Percentiles rank a stretch among this genome's conserved stretches.
Evolutionary conservation across 129 eudicot genomes (phyloP).

Genomic region (Flaveria sonorensis): DNA sequence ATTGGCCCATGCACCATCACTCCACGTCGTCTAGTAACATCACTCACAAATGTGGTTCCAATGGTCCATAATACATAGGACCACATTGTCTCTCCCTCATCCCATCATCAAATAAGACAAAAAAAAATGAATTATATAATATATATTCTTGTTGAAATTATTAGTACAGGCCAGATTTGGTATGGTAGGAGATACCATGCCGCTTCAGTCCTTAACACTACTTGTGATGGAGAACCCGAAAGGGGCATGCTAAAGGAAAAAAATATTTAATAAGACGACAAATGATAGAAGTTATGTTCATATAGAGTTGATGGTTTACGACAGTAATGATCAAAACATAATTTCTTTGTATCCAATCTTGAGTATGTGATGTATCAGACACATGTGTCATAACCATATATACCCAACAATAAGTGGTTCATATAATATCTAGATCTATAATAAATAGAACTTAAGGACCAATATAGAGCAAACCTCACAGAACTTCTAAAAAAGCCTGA

Average conservation of each 20-base stretch:
- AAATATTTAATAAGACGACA: neutral
- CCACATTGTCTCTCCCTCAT: constrained; percentile 31
- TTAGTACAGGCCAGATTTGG: neutral
- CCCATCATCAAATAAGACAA: constrained; percentile 24
- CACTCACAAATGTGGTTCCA: constrained; percentile 31
- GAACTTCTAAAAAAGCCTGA: too few relatives aligned
- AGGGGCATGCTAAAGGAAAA: neutral
- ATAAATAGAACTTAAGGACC: neutral
- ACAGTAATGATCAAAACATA: constrained; percentile 2
- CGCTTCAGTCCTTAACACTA: neutral
- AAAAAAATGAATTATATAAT: neutral
- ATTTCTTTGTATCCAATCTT: neutral
- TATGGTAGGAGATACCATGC: neutral
- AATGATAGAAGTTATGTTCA: neutral
- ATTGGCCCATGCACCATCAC: constrained; percentile 35
- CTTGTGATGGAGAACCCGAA: neutral
- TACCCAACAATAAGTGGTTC: neutral
- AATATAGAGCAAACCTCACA: too few relatives aligned
- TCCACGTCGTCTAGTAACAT: constrained; percentile 25
- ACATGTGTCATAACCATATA: neutral
- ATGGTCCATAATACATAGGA: constrained; percentile 34
- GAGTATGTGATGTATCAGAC: neutral
- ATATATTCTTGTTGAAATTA: neutral
- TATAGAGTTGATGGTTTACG: neutral
- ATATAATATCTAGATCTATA: neutral